Evolutionary conservation across 2,329 filamentous ascomycete genomes (phyloP), one percentile per base, ranked within the genome.

Genomic region (Venturia pyrina): DNA sequence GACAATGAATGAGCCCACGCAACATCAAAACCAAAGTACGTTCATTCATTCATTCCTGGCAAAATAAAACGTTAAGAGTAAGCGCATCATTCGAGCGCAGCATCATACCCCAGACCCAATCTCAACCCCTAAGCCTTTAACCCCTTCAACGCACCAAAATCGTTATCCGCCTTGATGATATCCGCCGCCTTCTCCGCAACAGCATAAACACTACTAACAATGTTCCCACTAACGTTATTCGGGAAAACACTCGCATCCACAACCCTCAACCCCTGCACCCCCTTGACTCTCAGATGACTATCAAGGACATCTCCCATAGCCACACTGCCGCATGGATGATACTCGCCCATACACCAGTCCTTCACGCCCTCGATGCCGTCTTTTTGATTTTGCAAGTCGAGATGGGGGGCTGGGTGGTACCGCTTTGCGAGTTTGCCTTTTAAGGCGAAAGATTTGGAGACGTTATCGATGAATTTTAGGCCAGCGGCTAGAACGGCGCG

Each of bases 361-460:
- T 69, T 66, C 44, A 64, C 64, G 40, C 17, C 48, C 46, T 50
- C 65, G 32, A 68, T 69, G 24, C 0, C 69, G 64, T 73, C 69
- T 24, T 70, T 64, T 8, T 69, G 68, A 24, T 70, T 62, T 21
- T 53, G 65, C 66, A 74, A 68, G 62, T 74, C 70, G 8, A 65
- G 63, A 10, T 70, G 68, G 2, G 67, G 61, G 1, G 68, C 72
- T 66, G 72, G 78, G 64, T 73, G 76, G 0, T 73, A 69, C 8
- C 77, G 73, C 41, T 68, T 67, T 0, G 68, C 64, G 50, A 84
- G 78, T 17, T 74, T 78, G 15, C 77, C 70, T 0, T 74, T 74
- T 40, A 83, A 78, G 0, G 73, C 73, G 0, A 76, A 71, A 13
- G 77, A 77, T 17, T 78, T 70, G 5, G 76, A 75, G 72, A 84